These are phyloP conservation scores for Leccinum incarnatum DNA, from an alignment of 768 basidiomycete species.

Conservation along the genomic window DNA sequence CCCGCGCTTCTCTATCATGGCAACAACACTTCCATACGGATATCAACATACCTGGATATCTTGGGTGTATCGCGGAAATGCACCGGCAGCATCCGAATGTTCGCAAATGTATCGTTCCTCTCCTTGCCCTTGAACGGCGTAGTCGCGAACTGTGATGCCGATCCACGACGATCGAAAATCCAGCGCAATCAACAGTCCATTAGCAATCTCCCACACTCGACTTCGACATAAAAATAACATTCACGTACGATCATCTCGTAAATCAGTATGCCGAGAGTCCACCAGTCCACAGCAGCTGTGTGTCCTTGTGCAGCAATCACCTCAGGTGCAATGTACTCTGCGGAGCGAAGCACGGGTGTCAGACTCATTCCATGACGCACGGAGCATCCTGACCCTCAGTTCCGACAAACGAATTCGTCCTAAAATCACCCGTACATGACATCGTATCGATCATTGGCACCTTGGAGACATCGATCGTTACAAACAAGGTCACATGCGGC, in stretches of 20 bases:
- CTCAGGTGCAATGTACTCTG: slow-evolving; percentile 99
- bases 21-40: not conserved
- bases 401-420: slow-evolving; percentile 98
- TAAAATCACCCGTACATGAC: slow-evolving; percentile 95
- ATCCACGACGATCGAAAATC: slow-evolving; percentile 22
- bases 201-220: slow-evolving; percentile 25
- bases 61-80: slow-evolving; percentile 84
- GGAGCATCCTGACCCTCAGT: slow-evolving; percentile 75
- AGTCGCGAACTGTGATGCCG: slow-evolving; percentile 76
- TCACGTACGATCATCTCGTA: slow-evolving; percentile 96
- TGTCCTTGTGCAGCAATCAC: slow-evolving; percentile 96
- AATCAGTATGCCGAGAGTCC: slow-evolving; percentile 97
- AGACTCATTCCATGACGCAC: slow-evolving; percentile 11
- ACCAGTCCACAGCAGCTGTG: slow-evolving; percentile 99
- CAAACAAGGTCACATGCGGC: slow-evolving; percentile 3
- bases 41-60: slow-evolving; percentile 60
- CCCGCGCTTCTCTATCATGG: slow-evolving; percentile 10
- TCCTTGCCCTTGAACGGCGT: slow-evolving; percentile 98
- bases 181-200: slow-evolving; percentile 34
- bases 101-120: slow-evolving; percentile 93
- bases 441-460: slow-evolving; percentile 94
- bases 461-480: slow-evolving; percentile 39
- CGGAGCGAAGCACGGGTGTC: slow-evolving; percentile 15
- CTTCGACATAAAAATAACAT: slow-evolving; percentile 27
- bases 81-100: slow-evolving; percentile 86